Conservation (phyloP, 768 basidiomycete species). For the Phaeotremella fagi region DNA sequence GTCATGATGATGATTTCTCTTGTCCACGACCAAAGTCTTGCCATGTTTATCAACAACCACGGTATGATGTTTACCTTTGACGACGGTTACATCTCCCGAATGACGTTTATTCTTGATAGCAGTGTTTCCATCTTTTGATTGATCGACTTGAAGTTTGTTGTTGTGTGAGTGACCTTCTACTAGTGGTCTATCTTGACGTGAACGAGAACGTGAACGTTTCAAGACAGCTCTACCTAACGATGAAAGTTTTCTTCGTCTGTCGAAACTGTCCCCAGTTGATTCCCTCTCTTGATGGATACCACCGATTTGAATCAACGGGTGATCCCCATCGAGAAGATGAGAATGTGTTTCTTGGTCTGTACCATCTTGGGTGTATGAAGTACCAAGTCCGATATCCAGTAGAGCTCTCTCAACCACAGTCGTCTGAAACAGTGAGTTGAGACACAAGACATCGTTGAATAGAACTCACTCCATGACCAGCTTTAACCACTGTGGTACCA, state of each 20-base stretch:
- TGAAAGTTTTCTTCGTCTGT: not conserved
- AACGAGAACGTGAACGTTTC: conserved; percentile 1
- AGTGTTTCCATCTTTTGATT: too few species aligned
- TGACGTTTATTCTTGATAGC: not conserved
- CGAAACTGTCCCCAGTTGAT: conserved; percentile 1
- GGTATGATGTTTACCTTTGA: not conserved
- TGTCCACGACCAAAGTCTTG: not conserved
- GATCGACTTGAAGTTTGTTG: too few species aligned
- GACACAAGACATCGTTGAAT: not conserved
- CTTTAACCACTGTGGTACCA: not conserved
- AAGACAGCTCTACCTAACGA: conserved; percentile 16
- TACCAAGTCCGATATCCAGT: not conserved
- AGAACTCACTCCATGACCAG: not conserved
- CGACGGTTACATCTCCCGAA: not conserved
- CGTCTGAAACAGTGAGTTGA: too few species aligned
- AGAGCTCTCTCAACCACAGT: not conserved
- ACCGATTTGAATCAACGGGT: conserved; percentile 7
- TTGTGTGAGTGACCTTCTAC: not conserved
- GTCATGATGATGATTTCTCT: too few species aligned
- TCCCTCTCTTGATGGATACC: too few species aligned
- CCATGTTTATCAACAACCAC: conserved; percentile 1
- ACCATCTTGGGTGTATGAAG: not conserved
- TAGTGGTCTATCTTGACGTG: not conserved
- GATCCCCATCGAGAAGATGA: conserved; percentile 1
- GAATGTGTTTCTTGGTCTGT: too few species aligned